Evolutionary conservation across 768 basidiomycete species (phyloP), one percentile per base, ranked within the genome.

Genomic region (Termitomyces bulborhizus): DNA sequence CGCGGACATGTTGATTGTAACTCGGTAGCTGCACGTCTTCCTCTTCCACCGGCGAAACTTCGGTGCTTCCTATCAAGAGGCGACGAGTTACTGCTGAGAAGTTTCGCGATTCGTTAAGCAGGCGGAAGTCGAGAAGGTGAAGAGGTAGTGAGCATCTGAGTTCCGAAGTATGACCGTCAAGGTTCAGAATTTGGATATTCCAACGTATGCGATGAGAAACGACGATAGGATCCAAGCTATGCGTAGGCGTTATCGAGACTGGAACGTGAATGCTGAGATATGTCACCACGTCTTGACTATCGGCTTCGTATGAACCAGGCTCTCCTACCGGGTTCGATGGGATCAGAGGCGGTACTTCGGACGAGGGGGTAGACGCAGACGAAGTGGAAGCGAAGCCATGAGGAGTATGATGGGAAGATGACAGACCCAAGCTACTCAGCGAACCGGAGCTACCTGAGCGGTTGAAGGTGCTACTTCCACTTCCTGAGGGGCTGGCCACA

Each of bases 91-190:
- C 76, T n/a, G 84, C 76, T 4, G 92, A 88, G 26, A 84, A 78
- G 1, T 79, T 75, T 36, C 85, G 77, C 1, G 92, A 88, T 66
- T 97, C 94, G 13, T 85, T 77, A 15, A 90, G 75, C 1, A 96
- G 72, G 12, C 81, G 75, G 56, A 79, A 66, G 60, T 94, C 86
- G 24, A 98, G 85, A 46, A 98, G 78, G 64, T 90, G 83, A 34
- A 98, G 70, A 0, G 96, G 96, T 5, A 98, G 77, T 1, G 93
- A 93, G 69, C 96, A 98, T 15, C 94, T 85, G n/a, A 98, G 77
- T 68, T 98, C 93, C 8, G 93, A 95, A 3, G 85, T 86, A 66
- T 98, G 96, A 0, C 94, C 94, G 65, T 98, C 96, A 6, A 78
- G 76, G 66, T 98, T 98, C 59, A 77, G 77, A 64, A 95, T 87